Percentiles rank a stretch among this genome's conserved stretches.
phyloP scores from a whole-genome alignment of 306 rosid genomes.

The Casuarina cunninghamiana region DNA sequence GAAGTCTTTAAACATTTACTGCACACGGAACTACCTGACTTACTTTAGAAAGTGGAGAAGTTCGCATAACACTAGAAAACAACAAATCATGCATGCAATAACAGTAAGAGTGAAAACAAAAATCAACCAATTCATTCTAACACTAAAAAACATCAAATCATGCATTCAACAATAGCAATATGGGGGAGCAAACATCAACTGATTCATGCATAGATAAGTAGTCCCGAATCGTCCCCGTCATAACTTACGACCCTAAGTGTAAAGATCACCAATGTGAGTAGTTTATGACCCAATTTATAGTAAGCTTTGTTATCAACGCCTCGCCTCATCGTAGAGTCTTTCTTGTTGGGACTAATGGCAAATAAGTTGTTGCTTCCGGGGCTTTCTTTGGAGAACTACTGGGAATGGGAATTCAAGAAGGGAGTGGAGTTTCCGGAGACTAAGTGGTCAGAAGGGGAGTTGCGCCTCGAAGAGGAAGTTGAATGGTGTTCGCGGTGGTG shows the following conservation, averaged over 20 bases:
- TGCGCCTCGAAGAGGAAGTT: constrained; percentile 45
- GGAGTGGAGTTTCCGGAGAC: constrained; percentile 41
- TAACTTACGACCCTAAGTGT: constrained; percentile 74
- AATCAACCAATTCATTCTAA: no score
- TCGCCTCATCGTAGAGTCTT: constrained; percentile 59
- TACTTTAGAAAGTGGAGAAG: constrained; percentile 5
- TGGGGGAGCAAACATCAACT: constrained; percentile 31
- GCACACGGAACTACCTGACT: constrained; percentile 22
- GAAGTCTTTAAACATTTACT: neutral
- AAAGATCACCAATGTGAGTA: constrained; percentile 78
- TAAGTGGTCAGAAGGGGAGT: constrained; percentile 48
- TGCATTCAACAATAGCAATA: constrained; percentile 43
- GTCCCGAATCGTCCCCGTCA: constrained; percentile 95
- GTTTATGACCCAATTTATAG: constrained; percentile 85
- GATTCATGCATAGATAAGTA: constrained; percentile 76
- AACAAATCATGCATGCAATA: neutral
- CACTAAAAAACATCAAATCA: constrained; percentile 39
- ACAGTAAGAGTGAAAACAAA: no score
- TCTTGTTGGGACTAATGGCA: constrained; percentile 33
- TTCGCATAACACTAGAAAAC: neutral
- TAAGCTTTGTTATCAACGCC: constrained; percentile 62
- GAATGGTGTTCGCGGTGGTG: constrained; percentile 67
- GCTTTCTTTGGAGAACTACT: constrained; percentile 40
- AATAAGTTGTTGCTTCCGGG: constrained; percentile 16
- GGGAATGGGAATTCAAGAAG: constrained; percentile 44